Base-by-base conservation (phyloP, 306 rosid genomes). In the Mimosa bimucronata region DNA sequence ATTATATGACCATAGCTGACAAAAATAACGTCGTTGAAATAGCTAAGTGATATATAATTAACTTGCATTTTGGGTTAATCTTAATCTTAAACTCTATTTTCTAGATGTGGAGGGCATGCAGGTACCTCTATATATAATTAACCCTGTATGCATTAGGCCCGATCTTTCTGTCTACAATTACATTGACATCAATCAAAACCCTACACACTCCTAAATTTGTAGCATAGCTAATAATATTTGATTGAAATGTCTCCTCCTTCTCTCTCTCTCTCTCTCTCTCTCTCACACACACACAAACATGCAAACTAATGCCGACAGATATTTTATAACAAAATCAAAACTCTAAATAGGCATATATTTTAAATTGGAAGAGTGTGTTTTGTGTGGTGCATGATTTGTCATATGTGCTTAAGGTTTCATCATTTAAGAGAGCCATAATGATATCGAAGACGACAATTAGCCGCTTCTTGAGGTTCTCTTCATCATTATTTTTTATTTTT, bases 391-490 rank as follows among this genome's bases (percentile, higher is more conserved):
- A 21, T 21, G 28, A 7, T 11, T 55, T 21, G 60, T 21, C 3
- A 37, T 37, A 55, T 9, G 6, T 66, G 72, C 18, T 66, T 66
- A 66, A 41, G 16, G 46, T 66, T 37, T 66, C 34, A 66, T 66
- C 72, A 66, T 66, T 66, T 66, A 2, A 19, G 72, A n/a, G 21
- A 7, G 15, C 46, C 44, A 66, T 66, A 34, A 66, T 19, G 40
- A 66, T 66, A 34, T 6, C 14, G 28, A 66, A 66, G 25, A 66
- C 40, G 71, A 66, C 72, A 66, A 66, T n/a, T 10, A 66, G 72
- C 71, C 71, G 26, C 71, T 16, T 31, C 71, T 65, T 65, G 44
- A 30, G 9, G 18, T 65, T 37, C 28, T 34, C 71, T 66, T 66
- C 46, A 66, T 66, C 72, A 66, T 66, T 37, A 6, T 37, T 37